Evolutionary conservation across 2,329 filamentous ascomycete species (phyloP), one percentile per base, ranked within the genome.

Genomic region (Incumbomyces delicatus): DNA sequence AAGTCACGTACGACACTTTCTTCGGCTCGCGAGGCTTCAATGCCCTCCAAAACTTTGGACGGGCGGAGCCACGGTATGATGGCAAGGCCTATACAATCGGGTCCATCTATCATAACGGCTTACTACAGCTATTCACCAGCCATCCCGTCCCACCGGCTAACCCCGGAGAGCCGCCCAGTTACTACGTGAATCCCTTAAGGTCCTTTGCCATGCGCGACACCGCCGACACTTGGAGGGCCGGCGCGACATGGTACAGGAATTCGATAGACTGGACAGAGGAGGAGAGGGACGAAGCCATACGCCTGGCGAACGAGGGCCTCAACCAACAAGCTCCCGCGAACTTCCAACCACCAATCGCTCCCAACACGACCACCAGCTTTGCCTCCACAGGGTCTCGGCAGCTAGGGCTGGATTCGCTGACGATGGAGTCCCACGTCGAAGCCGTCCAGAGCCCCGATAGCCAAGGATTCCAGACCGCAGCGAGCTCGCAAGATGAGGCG

Each of bases 201-300:
- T 33, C 17, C 1, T 69, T 34, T 27, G 46, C 2, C 2, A 50
- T 71, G 55, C 65, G 58, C 2, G 49, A 38, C 14, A 51, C 50
- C 37, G 13, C 38, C 3, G 53, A 66, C 2, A 53, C 35, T 2
- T 70, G 66, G 41, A 39, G 58, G n/a, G 8, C 59, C 41, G 68
- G 67, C n/a, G 60, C 55, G 3, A 58, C 60, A 2, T 63, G 63
- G 41, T 66, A 69, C 49, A 60, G 66, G 45, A 70, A 71, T 57
- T 54, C 56, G 1, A 56, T 63, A 48, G 63, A 69, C 33, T 54
- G 63, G 51, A 63, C 68, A 2, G 54, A 62, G 50, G 51, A 56
- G 30, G 53, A 66, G 40, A 64, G 69, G 8, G 60, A 68, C 44
- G 35, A 29, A 14, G 61, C 66, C 13, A 62, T 66, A 20, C 41